Base-by-base conservation (phyloP, 2,329 filamentous ascomycete genomes). In the Metarhizium sp. region DNA sequence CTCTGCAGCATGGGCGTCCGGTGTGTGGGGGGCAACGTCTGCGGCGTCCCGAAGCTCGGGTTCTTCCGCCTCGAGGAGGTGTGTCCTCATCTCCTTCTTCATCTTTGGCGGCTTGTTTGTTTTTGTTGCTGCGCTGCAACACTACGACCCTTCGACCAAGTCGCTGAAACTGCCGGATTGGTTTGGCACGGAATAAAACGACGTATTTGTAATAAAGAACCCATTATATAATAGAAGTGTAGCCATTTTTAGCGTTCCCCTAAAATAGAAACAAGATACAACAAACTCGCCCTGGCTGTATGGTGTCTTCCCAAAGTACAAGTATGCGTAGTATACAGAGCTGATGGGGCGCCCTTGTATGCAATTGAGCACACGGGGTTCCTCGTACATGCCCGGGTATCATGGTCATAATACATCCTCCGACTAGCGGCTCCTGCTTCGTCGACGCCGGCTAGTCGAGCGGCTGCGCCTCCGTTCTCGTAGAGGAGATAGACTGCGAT, bases 381-480 rank as follows among this genome's bases (percentile, higher is more conserved):
- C 14, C 14, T 40, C 13, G 38, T 40, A 40, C 38, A 16, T 40
- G 2, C 14, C 32, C 18, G 45, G 45, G 45, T 48, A 48, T 48
- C 45, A 29, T 48, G 11, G 25, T n/a, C 11, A 30, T 30, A n/a
- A 4, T 30, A 20, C 4, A 48, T 30, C 45, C 45, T 20, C 10
- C 32, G 2, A 40, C 14, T 40, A 57, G 3, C 57, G 61, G 53
- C 62, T 65, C 51, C 63, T 57, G 64, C 56, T 77, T 71, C 67
- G 74, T 64, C 61, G 71, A 69, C 66, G 74, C 63, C 61, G 67
- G 67, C 58, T 78, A 67, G 63, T 67, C 34, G 67, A 71, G 64
- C 62, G 67, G 66, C 57, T 78, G 67, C 64, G 64, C n/a, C 69
- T 64, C 51, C 70, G 59, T 45, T 71, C 67, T 51, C 68, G 63